Percentiles rank a stretch among this genome's conserved stretches.
Evolutionary conservation across 2,329 filamentous ascomycete genomes (phyloP).

Genomic region (Mycosphaerelloides madeirae): DNA sequence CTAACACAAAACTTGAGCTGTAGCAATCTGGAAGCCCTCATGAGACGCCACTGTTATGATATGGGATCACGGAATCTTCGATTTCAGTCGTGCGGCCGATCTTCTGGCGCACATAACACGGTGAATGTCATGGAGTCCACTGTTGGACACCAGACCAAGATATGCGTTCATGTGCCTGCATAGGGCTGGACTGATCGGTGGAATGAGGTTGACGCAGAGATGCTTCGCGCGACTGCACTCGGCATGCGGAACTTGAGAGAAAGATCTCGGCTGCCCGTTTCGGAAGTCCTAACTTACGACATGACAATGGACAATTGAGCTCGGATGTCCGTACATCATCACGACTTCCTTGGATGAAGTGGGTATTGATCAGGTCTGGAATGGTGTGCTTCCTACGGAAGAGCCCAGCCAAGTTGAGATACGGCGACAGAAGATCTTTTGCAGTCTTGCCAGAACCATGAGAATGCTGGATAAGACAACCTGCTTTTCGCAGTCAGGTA

Average conservation of each 20-base stretch:
- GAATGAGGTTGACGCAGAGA: constrained; percentile 15
- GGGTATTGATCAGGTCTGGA: constrained; percentile 3
- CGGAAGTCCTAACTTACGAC: constrained; percentile 13
- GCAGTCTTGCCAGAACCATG: constrained; percentile 13
- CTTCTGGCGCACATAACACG: constrained; percentile 14
- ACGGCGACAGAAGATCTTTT: constrained; percentile 13
- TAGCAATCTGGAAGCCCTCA: too few relatives aligned
- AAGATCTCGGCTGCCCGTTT: constrained; percentile 14
- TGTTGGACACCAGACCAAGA: not conserved
- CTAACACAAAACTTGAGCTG: too few relatives aligned
- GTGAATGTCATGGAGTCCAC: constrained; percentile 14
- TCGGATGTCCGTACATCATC: constrained; percentile 16
- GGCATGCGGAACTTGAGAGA: constrained; percentile 14
- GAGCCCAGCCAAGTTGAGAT: constrained; percentile 4
- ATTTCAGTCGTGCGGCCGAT: too few relatives aligned
- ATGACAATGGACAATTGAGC: constrained; percentile 13
- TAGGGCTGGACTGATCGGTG: constrained; percentile 13
- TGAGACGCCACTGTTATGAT: too few relatives aligned
- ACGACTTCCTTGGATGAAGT: constrained; percentile 14
- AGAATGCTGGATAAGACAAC: constrained; percentile 4
- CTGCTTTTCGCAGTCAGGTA: constrained; percentile 11
- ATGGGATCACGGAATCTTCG: too few relatives aligned
- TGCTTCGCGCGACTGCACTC: constrained; percentile 15
- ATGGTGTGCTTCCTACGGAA: constrained; percentile 5
- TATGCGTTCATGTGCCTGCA: constrained; percentile 16